phyloP scores from a whole-genome alignment of 2,329 filamentous ascomycete species.

The Cyanodermella asteris region DNA sequence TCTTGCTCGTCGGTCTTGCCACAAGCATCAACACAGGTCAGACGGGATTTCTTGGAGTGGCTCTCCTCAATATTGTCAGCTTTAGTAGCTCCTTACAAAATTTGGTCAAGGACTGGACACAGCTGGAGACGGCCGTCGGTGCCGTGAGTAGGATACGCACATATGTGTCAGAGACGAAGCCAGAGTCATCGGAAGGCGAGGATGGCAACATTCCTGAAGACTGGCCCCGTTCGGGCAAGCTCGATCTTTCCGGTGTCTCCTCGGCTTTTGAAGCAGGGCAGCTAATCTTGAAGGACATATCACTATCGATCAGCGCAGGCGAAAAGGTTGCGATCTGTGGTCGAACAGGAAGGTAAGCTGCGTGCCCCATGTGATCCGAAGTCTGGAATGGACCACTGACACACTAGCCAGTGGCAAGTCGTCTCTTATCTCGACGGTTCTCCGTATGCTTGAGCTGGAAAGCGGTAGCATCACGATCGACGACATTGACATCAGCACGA shows the following conservation, averaged over 20 bases:
- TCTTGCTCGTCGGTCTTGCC: slow-evolving; percentile 16
- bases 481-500: slow-evolving; percentile 17
- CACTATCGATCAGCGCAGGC: slow-evolving; percentile 20
- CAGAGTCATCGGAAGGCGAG: slow-evolving; percentile 23
- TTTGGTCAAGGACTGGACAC: slow-evolving; percentile 32
- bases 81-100: slow-evolving; percentile 30
- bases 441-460: slow-evolving; percentile 20
- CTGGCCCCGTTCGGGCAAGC: slow-evolving; percentile 16
- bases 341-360: slow-evolving; percentile 18
- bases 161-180: slow-evolving; percentile 20
- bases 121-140: slow-evolving; percentile 35
- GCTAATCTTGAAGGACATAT: slow-evolving; percentile 21
- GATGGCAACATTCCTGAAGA: slow-evolving; percentile 16
- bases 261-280: slow-evolving; percentile 1
- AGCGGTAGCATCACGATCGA: slow-evolving; percentile 21
- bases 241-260: slow-evolving; percentile 2
- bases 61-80: slow-evolving; percentile 29
- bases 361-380: slow-evolving; percentile 1
- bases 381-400: slow-evolving; percentile 2
- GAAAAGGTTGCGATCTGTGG: slow-evolving; percentile 21
- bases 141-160: slow-evolving; percentile 32
- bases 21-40: slow-evolving; percentile 17
- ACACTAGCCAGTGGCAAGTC: slow-evolving; percentile 18
- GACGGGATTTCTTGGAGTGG: slow-evolving; percentile 26
- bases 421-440: slow-evolving; percentile 19